Conservation (phyloP, 768 basidiomycete genomes). For the Boletus huronensis region DNA sequence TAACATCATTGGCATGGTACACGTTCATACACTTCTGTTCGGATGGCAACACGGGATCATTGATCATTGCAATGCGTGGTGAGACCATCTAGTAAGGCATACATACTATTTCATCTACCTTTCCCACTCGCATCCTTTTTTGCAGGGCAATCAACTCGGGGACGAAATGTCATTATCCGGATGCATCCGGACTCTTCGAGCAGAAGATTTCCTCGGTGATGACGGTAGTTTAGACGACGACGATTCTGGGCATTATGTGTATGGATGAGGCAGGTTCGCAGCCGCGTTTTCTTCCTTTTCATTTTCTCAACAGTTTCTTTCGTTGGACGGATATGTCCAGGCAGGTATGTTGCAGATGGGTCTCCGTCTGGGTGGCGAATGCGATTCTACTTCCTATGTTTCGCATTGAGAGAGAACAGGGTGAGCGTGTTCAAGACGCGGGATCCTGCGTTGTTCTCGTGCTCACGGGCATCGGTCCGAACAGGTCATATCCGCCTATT, state of each 20-base stretch:
- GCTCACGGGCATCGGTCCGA: background rate
- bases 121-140: background rate
- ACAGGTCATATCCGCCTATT: background rate
- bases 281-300: background rate
- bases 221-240: background rate
- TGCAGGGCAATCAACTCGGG: background rate
- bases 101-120: background rate
- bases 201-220: background rate
- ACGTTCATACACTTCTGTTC: background rate
- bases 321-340: background rate
- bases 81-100: background rate
- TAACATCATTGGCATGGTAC: background rate
- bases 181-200: background rate
- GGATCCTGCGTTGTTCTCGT: background rate
- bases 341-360: background rate
- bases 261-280: background rate
- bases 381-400: background rate
- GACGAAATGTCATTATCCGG: background rate
- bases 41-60: background rate
- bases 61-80: background rate
- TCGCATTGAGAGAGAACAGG: background rate
- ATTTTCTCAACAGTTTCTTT: background rate
- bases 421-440: too few species aligned
- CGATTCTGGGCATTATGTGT: background rate
- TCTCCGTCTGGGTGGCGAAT: background rate